phyloP scores from a whole-genome alignment of 2,329 filamentous ascomycete species.

The Fusarium oligoseptatum region DNA sequence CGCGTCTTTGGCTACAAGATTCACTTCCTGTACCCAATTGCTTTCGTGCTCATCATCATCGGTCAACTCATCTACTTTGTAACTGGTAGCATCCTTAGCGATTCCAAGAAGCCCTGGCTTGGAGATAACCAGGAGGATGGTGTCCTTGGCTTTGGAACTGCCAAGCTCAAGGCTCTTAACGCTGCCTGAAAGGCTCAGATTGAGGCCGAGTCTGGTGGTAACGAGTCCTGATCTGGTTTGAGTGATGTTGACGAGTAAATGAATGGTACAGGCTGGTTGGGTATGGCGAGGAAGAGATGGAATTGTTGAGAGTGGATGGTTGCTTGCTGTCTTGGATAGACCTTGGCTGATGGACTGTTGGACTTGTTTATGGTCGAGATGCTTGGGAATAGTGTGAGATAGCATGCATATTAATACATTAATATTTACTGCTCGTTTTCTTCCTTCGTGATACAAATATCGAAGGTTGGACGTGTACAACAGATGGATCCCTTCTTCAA shows the following conservation, averaged over 20 bases:
- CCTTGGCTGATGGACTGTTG: neutral
- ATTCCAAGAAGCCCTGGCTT: constrained; percentile 95
- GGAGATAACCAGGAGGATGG: constrained; percentile 87
- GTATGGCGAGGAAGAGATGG: neutral
- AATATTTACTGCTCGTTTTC: neutral
- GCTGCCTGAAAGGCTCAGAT: constrained; percentile 60
- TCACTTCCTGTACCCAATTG: constrained; percentile 94
- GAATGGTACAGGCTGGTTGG: neutral
- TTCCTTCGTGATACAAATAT: neutral
- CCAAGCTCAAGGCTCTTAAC: constrained; percentile 80
- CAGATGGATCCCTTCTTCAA: constrained; percentile 11
- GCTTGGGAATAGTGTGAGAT: neutral
- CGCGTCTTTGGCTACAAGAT: constrained; percentile 84
- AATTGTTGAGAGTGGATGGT: neutral
- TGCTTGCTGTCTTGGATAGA: neutral
- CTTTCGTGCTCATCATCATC: constrained; percentile 91
- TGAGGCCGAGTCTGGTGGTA: constrained; percentile 46
- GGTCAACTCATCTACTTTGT: constrained; percentile 91
- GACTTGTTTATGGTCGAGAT: neutral
- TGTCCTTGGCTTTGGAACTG: constrained; percentile 84
- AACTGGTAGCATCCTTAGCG: constrained; percentile 83
- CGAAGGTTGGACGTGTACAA: constrained; percentile 17
- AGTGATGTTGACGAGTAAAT: neutral
- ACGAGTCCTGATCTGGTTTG: neutral
- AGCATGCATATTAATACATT: constrained; percentile 17